Conservation (phyloP, 495 filamentous ascomycete genomes). For the Recurvomyces mirabilis region DNA sequence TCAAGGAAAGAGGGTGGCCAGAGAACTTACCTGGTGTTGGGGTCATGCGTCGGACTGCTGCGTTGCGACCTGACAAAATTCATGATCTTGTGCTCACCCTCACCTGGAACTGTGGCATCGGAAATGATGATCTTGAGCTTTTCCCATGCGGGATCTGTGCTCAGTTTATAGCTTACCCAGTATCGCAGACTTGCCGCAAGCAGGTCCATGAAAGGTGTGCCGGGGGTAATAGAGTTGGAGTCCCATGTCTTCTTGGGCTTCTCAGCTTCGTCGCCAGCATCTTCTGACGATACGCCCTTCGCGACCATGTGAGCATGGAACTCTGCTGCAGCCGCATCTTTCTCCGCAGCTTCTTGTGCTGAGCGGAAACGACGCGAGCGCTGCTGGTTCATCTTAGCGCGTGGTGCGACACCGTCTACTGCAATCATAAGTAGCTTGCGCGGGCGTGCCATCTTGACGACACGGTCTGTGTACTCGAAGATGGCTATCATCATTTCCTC, state of each 20-base stretch:
- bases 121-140: slow-evolving; percentile 96
- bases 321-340: slow-evolving; percentile 81
- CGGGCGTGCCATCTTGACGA: slow-evolving; percentile 95
- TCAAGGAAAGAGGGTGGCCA: slow-evolving; percentile 45
- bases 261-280: slow-evolving; percentile 51
- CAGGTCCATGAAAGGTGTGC: slow-evolving; percentile 98
- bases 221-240: slow-evolving; percentile 93
- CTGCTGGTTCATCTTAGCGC: slow-evolving; percentile 97
- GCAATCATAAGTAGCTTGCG: slow-evolving; percentile 95
- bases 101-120: slow-evolving; percentile 91
- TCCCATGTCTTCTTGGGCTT: slow-evolving; percentile 85
- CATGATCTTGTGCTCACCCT: slow-evolving; percentile 99
- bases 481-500: slow-evolving; percentile 99
- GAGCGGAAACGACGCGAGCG: slow-evolving; percentile 84
- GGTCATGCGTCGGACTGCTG: slow-evolving; percentile 78
- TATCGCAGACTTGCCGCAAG: slow-evolving; percentile 84
- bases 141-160: slow-evolving; percentile 92
- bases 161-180: slow-evolving; percentile 94
- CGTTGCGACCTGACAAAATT: slow-evolving; percentile 92
- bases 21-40: slow-evolving; percentile 92
- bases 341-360: slow-evolving; percentile 86
- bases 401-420: slow-evolving; percentile 87
- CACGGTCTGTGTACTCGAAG: slow-evolving; percentile 93
- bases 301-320: slow-evolving; percentile 69
- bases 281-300: slow-evolving; percentile 42